Conservation (phyloP, 129 eudicot genomes). For the Pseudognaphalium luteoalbum region DNA sequence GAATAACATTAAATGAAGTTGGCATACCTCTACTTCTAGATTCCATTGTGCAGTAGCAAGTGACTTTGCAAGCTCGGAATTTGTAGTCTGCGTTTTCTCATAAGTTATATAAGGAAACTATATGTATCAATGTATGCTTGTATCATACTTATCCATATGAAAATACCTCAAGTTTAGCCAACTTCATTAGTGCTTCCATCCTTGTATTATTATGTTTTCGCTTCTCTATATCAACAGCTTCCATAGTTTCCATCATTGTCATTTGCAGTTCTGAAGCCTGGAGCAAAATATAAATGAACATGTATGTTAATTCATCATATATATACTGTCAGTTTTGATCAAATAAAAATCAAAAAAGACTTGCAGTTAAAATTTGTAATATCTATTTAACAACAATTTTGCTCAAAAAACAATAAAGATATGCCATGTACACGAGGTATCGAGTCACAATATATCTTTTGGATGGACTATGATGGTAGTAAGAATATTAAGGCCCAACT, state of each 20-base stretch:
- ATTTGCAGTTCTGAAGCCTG: conserved; percentile 89
- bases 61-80: conserved; percentile 84
- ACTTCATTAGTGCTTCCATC: conserved; percentile 77
- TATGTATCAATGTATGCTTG: background rate
- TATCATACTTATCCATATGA: conserved; percentile 7
- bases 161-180: conserved; percentile 84
- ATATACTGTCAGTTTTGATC: background rate
- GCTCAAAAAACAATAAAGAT: background rate
- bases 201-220: conserved; percentile 90
- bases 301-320: background rate
- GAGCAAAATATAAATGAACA: conserved; percentile 15
- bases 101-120: conserved; percentile 16
- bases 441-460: background rate
- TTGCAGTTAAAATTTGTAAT: background rate
- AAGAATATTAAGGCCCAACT: background rate
- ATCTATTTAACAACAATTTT: background rate
- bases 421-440: background rate
- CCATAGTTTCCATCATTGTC: conserved; percentile 92
- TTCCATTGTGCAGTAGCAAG: conserved; percentile 79
- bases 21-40: conserved; percentile 79
- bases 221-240: conserved; percentile 89
- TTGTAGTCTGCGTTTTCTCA: conserved; percentile 58
- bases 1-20: background rate
- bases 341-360: background rate
- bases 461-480: background rate